Conservation (phyloP, 352 stramenopile species). For the Phytophthora cajani region DNA sequence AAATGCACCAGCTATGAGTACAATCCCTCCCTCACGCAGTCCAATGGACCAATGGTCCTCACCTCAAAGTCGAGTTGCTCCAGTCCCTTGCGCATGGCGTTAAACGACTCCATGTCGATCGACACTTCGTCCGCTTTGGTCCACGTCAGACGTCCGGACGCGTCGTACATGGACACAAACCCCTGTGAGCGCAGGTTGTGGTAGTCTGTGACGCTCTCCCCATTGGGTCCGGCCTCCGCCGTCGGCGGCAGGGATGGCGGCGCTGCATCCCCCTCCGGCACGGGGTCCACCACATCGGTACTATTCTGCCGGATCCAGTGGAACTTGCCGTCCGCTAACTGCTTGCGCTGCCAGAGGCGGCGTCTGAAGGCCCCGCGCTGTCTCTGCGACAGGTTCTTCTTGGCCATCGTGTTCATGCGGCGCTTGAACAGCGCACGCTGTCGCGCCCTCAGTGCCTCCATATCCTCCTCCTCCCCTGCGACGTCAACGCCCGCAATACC, state of each 20-base stretch:
- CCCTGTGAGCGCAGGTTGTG: conserved; percentile 69
- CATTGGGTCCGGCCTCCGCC: conserved; percentile 39
- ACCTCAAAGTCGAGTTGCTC: conserved; percentile 73
- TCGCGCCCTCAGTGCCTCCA: conserved; percentile 46
- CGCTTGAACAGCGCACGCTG: conserved; percentile 75
- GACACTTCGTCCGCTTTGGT: conserved; percentile 67
- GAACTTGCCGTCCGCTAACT: conserved; percentile 68
- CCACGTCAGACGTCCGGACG: conserved; percentile 57
- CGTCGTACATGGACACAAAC: conserved; percentile 77
- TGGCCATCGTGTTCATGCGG: conserved; percentile 69
- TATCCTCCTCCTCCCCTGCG: conserved; percentile 27
- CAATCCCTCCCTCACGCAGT: not conserved
- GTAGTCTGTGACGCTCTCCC: conserved; percentile 66
- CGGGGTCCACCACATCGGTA: conserved; percentile 42
- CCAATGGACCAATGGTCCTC: not conserved
- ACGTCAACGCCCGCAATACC: conserved; percentile 5
- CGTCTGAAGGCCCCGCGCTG: conserved; percentile 73
- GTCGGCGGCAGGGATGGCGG: conserved; percentile 25
- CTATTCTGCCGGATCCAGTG: conserved; percentile 77
- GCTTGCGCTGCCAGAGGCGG: conserved; percentile 70
- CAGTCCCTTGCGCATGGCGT: conserved; percentile 31
- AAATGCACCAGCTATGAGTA: not conserved
- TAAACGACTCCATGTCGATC: conserved; percentile 77
- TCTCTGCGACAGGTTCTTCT: conserved; percentile 70
- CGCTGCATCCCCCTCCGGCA: conserved; percentile 24